A percentile compares a stretch with the other conserved stretches of the same genome.
These are phyloP conservation scores for Trypanosoma avium DNA, from an alignment of 208 protist species.

Conservation along the genomic window DNA sequence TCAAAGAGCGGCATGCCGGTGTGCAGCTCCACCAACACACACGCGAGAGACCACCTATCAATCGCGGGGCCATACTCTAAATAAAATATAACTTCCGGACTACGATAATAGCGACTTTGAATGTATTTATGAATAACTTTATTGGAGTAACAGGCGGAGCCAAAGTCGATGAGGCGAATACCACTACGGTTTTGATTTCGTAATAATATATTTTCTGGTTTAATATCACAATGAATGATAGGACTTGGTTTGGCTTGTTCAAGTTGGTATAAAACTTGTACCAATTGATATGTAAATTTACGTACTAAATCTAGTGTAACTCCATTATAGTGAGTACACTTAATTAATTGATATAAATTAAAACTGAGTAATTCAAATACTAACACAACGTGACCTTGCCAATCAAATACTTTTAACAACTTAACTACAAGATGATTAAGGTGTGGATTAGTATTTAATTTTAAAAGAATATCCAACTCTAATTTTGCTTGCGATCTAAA, in stretches of 20 bases:
- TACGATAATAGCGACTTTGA: slow-evolving; percentile 98
- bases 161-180: slow-evolving; percentile 98
- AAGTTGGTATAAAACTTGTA: slow-evolving; percentile 88
- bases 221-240: slow-evolving; percentile 99
- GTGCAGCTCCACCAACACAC: slow-evolving; percentile 98
- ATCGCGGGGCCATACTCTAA: slow-evolving; percentile 93
- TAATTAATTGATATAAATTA: slow-evolving; percentile 97
- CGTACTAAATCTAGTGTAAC: slow-evolving; percentile 81
- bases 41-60: slow-evolving; percentile 99
- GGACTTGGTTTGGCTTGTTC: slow-evolving; percentile 79
- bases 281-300: slow-evolving; percentile 95
- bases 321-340: slow-evolving; percentile 87
- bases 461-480: slow-evolving; percentile 82
- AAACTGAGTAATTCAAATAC: slow-evolving; percentile 97
- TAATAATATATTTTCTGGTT: slow-evolving; percentile 95
- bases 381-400: slow-evolving; percentile 95
- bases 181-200: slow-evolving; percentile 83
- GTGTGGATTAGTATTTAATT: slow-evolving; percentile 60
- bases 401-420: slow-evolving; percentile 87
- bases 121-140: slow-evolving; percentile 97
- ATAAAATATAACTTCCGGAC: slow-evolving; percentile 96
- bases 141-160: slow-evolving; percentile 93
- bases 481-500: slow-evolving; percentile 85
- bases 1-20: slow-evolving; percentile 96
- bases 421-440: slow-evolving; percentile 81